phyloP scores from a whole-genome alignment of 1,284 basidiomycete genomes.

The Cutaneotrichosporon mucoides region DNA sequence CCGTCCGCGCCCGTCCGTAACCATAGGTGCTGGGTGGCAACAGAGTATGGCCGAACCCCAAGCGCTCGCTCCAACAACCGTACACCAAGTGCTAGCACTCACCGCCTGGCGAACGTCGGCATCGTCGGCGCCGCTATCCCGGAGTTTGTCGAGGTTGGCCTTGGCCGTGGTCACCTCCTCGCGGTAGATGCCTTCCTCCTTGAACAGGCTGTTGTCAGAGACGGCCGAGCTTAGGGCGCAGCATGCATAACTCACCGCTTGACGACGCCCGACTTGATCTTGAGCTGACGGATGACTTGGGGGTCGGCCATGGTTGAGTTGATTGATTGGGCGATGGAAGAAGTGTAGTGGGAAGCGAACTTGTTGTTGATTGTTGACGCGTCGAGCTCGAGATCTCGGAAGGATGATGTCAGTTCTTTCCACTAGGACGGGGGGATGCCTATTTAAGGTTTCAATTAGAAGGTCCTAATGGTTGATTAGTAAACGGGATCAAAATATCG shows the following conservation, averaged over 20 bases:
- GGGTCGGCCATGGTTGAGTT: conserved; percentile 38
- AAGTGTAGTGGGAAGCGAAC: neutral
- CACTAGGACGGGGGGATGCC: neutral
- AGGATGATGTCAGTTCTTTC: neutral
- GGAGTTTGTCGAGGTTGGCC: conserved; percentile 61
- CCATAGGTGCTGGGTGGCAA: no score
- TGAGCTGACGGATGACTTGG: conserved; percentile 57
- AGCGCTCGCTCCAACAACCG: no score
- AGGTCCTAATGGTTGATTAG: neutral
- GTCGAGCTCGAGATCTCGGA: neutral
- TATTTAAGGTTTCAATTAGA: no score
- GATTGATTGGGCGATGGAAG: no score
- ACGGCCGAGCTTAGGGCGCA: no score
- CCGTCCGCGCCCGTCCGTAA: no score
- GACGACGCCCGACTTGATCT: conserved; percentile 70
- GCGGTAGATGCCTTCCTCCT: conserved; percentile 66
- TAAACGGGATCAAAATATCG: neutral
- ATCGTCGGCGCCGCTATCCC: conserved; percentile 63
- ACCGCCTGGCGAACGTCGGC: conserved; percentile 79
- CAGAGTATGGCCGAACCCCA: no score
- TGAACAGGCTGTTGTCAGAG: conserved; percentile 59
- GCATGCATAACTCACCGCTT: conserved; percentile 60
- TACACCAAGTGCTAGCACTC: no score
- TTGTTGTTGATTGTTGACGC: neutral
- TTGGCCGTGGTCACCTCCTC: conserved; percentile 64